phyloP scores from a whole-genome alignment of 257 asterid genomes.

The Lycium barbarum region DNA sequence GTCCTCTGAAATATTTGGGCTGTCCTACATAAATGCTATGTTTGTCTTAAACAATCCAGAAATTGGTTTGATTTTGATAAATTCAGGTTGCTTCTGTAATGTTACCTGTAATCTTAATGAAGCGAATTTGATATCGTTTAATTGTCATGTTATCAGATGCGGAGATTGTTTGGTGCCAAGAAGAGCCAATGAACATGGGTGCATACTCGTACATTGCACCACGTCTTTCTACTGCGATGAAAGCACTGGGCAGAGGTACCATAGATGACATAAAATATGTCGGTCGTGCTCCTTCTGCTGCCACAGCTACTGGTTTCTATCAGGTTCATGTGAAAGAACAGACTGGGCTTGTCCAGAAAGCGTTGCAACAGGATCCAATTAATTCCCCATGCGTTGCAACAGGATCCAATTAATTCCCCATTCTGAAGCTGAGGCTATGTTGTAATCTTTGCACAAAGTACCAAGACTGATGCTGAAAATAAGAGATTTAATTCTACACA shows the following conservation, averaged over 20 bases:
- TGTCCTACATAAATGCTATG: background rate
- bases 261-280: conserved; percentile 73
- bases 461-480: conserved; percentile 19
- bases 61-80: background rate
- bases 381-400: conserved; percentile 60
- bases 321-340: conserved; percentile 79
- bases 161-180: conserved; percentile 95
- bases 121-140: background rate
- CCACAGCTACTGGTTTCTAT: conserved; percentile 91
- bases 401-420: conserved; percentile 51
- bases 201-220: conserved; percentile 74
- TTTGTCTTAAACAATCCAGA: background rate
- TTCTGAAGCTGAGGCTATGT: conserved; percentile 4
- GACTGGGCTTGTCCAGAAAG: conserved; percentile 67
- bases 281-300: conserved; percentile 93
- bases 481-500: background rate
- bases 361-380: conserved; percentile 74
- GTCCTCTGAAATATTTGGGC: conserved; percentile 31
- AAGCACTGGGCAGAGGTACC: conserved; percentile 69
- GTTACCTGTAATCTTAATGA: background rate
- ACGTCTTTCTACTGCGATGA: conserved; percentile 85
- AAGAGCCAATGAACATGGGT: conserved; percentile 98
- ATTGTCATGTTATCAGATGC: conserved; percentile 66
- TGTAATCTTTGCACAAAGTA: conserved; percentile 18
- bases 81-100: background rate